Evolutionary conservation across 2,329 filamentous ascomycete genomes (phyloP).

Genomic region (Hortaea werneckii): DNA sequence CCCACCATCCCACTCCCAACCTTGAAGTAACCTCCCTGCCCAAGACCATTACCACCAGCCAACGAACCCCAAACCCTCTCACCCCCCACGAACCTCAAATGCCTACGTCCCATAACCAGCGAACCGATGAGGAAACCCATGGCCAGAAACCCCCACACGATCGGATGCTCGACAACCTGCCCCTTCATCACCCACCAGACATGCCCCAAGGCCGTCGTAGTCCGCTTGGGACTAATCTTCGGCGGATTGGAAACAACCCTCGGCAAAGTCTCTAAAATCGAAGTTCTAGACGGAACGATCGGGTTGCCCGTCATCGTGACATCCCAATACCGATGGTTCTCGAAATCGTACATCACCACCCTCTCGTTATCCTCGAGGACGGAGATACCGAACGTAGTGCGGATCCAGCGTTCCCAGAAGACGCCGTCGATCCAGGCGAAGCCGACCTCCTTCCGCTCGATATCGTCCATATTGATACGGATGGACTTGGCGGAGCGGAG

Average conservation of each 20-base stretch:
- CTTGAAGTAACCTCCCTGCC: conserved; percentile 22
- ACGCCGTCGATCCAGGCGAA: conserved; percentile 97
- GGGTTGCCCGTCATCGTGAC: conserved; percentile 77
- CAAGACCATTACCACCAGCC: conserved; percentile 2
- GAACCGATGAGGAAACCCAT: conserved; percentile 37
- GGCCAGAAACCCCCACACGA: conserved; percentile 43
- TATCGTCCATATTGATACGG: conserved; percentile 79
- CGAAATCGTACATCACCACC: conserved; percentile 94
- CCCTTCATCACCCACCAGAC: conserved; percentile 45
- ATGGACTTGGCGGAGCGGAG: conserved; percentile 81
- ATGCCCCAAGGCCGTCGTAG: conserved; percentile 61
- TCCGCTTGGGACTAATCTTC: conserved; percentile 66
- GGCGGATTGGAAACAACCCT: conserved; percentile 60
- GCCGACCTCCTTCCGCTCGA: conserved; percentile 75
- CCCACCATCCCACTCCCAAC: conserved; percentile 23
- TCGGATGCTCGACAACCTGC: conserved; percentile 35
- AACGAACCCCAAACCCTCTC: not conserved
- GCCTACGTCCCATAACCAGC: conserved; percentile 20
- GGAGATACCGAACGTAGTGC: conserved; percentile 88
- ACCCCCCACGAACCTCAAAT: conserved; percentile 12
- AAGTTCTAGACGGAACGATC: conserved; percentile 80
- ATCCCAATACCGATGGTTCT: conserved; percentile 93
- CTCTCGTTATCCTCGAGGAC: conserved; percentile 73
- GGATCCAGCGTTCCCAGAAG: conserved; percentile 96
- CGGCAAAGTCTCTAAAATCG: conserved; percentile 76